phyloP scores from a whole-genome alignment of 352 stramenopile genomes.

The Phytophthora pistaciae region DNA sequence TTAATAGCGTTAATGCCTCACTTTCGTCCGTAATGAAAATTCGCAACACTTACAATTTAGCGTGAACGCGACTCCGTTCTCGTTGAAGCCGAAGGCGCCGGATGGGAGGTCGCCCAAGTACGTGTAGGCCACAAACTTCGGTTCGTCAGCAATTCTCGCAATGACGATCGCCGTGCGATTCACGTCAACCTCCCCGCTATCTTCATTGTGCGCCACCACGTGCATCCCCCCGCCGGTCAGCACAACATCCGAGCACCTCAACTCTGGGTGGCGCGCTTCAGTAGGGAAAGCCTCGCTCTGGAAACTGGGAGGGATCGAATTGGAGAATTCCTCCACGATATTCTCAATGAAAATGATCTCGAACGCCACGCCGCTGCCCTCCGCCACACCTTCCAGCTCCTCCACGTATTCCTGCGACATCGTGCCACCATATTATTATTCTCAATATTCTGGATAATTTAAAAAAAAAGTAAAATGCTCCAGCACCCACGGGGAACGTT shows the following conservation, averaged over 20 bases:
- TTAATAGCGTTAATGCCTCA: not conserved
- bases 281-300: conserved; percentile 27
- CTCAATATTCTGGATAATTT: too few species aligned
- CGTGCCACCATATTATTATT: not conserved
- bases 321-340: conserved; percentile 78
- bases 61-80: conserved; percentile 74
- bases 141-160: conserved; percentile 55
- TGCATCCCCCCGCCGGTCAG: conserved; percentile 51
- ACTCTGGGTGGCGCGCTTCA: conserved; percentile 31
- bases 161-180: conserved; percentile 76
- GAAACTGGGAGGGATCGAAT: conserved; percentile 59
- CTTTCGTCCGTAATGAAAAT: not conserved
- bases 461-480: not conserved
- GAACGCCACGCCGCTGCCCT: conserved; percentile 67
- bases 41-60: conserved; percentile 69
- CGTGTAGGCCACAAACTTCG: conserved; percentile 77
- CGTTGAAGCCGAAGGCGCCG: conserved; percentile 78
- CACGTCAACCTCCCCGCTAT: conserved; percentile 56
- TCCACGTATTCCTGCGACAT: conserved; percentile 67
- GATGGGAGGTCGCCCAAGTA: conserved; percentile 80
- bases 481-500: conserved; percentile 59
- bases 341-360: conserved; percentile 80
- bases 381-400: conserved; percentile 67
- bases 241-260: conserved; percentile 78
- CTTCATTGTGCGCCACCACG: conserved; percentile 81